Percentiles rank a stretch among this genome's conserved stretches.
phyloP scores from a whole-genome alignment of 2,329 filamentous ascomycete species.

The Nigrospora sphaerica region DNA sequence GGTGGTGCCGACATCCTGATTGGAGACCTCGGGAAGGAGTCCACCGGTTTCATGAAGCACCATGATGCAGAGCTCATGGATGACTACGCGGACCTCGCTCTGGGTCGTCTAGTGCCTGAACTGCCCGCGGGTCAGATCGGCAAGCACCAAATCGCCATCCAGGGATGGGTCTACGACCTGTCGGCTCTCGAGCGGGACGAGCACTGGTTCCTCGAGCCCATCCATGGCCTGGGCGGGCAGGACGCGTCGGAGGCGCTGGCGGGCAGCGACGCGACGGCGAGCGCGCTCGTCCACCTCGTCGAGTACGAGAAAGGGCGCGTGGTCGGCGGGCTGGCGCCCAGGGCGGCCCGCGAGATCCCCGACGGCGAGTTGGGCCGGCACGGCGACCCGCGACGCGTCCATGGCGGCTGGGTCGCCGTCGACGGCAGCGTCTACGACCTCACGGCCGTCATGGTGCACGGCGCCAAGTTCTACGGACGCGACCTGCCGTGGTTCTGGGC shows the following conservation, averaged over 20 bases:
- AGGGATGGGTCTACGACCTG: conserved; percentile 13
- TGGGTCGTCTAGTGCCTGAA: conserved; percentile 10
- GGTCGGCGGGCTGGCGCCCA: conserved; percentile 3
- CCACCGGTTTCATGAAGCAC: conserved; percentile 5
- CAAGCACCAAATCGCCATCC: conserved; percentile 6
- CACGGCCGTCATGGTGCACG: conserved; percentile 5
- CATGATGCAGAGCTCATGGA: conserved; percentile 6
- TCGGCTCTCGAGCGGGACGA: conserved; percentile 3
- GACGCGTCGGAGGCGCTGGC: conserved; percentile 3
- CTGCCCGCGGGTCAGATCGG: conserved; percentile 1
- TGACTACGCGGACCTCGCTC: conserved; percentile 2
- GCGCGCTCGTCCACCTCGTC: conserved; percentile 5
- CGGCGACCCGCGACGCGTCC: not conserved
- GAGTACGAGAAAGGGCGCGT: conserved; percentile 2
- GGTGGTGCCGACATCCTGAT: conserved; percentile 7
- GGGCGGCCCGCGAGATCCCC: conserved; percentile 3
- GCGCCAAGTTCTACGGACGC: not conserved
- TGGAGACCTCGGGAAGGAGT: conserved; percentile 5
- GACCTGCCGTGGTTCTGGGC: conserved; percentile 1
- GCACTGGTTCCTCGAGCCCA: not conserved
- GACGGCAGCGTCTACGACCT: conserved; percentile 6
- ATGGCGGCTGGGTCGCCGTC: conserved; percentile 4
- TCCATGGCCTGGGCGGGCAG: conserved; percentile 1
- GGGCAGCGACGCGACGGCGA: not conserved
- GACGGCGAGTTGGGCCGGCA: conserved; percentile 4